A percentile compares a stretch with the other conserved stretches of the same genome.
Evolutionary conservation across 2,329 filamentous ascomycete species (phyloP).

Genomic region (Botrytis elliptica): DNA sequence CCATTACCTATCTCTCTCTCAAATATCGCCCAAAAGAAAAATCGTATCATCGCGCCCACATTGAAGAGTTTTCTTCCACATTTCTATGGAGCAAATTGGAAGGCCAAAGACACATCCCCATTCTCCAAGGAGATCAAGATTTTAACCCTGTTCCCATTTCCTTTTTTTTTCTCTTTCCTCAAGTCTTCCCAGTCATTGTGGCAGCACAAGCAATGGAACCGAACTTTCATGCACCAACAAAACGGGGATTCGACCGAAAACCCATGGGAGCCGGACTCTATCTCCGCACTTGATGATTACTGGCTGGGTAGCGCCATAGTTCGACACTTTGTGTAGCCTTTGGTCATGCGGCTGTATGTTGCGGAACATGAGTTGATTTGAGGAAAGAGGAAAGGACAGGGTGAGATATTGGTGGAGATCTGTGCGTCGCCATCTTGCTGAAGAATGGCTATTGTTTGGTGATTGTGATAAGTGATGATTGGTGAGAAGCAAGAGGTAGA

Average conservation of each 20-base stretch:
- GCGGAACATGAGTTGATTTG: slow-evolving; percentile 10
- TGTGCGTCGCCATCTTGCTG: slow-evolving; percentile 22
- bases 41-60: neutral
- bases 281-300: slow-evolving; percentile 5
- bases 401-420: slow-evolving; percentile 18
- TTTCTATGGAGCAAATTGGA: neutral
- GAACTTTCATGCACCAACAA: slow-evolving; percentile 1
- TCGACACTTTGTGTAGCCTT: slow-evolving; percentile 14
- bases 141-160: neutral
- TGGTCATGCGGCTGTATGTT: slow-evolving; percentile 16
- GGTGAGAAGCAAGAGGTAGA: neutral
- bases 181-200: neutral
- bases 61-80: neutral
- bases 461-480: neutral
- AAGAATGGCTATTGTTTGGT: slow-evolving; percentile 8
- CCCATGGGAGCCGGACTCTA: slow-evolving; percentile 6
- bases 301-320: neutral
- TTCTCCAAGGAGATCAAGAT: neutral
- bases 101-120: neutral
- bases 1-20: slow-evolving; percentile 5
- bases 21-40: neutral
- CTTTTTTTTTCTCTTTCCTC: neutral
- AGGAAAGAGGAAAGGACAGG: slow-evolving; percentile 6
- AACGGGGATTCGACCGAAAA: slow-evolving; percentile 11
- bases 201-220: neutral